Evolutionary conservation across 495 filamentous ascomycete species (phyloP).

Genomic region (Alectoria sarmentosa): DNA sequence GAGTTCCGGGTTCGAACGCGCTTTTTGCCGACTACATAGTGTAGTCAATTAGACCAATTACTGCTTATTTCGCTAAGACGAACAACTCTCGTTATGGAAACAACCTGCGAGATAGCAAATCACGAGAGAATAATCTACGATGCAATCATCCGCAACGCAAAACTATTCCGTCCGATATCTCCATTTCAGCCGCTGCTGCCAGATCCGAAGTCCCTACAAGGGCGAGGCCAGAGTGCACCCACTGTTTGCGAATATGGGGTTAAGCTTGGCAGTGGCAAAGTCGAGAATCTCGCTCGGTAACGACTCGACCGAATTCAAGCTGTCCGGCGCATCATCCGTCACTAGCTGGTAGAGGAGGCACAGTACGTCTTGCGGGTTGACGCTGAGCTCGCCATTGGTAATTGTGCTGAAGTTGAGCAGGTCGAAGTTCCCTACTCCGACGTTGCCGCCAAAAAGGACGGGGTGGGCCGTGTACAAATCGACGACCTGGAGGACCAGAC

Average conservation of each 20-base stretch:
- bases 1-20: too few species aligned
- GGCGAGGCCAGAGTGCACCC: slow-evolving; percentile 27
- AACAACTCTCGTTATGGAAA: too few species aligned
- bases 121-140: too few species aligned
- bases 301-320: slow-evolving; percentile 28
- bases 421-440: slow-evolving; percentile 31
- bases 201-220: neutral
- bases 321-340: slow-evolving; percentile 28
- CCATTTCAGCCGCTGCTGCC: neutral
- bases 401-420: slow-evolving; percentile 27
- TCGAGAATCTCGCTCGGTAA: slow-evolving; percentile 27
- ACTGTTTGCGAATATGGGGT: slow-evolving; percentile 26
- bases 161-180: neutral
- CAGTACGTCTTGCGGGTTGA: slow-evolving; percentile 14
- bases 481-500: slow-evolving; percentile 31
- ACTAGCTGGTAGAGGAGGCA: slow-evolving; percentile 35
- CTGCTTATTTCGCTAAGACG: too few species aligned
- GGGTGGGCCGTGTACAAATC: slow-evolving; percentile 32
- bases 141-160: neutral
- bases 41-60: too few species aligned
- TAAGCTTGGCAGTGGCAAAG: slow-evolving; percentile 24
- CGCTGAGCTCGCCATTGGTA: slow-evolving; percentile 27
- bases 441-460: slow-evolving; percentile 35
- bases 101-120: too few species aligned
- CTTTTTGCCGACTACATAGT: too few species aligned